These are phyloP conservation scores for Pythium volutum DNA, from an alignment of 352 stramenopile species.

Conservation along the genomic window DNA sequence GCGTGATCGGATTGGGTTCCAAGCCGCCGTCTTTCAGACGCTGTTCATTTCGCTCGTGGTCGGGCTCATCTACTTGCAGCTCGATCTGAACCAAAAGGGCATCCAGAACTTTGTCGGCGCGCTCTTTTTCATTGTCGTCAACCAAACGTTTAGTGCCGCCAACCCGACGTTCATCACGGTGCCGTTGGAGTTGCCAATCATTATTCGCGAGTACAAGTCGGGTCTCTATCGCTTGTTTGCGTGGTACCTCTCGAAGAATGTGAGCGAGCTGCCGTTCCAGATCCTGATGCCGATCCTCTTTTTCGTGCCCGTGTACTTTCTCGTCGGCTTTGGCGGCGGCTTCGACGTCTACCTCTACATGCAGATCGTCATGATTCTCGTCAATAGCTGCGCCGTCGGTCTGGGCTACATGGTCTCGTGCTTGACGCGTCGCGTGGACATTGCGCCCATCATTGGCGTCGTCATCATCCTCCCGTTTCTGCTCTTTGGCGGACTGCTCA, in stretches of 20 bases:
- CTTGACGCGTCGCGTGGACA: conserved; percentile 24
- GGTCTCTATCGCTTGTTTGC: conserved; percentile 28
- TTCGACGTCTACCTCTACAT: conserved; percentile 32
- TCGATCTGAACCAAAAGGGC: conserved; percentile 26
- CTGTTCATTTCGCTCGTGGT: conserved; percentile 31
- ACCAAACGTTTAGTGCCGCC: conserved; percentile 41
- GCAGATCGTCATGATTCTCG: conserved; percentile 23
- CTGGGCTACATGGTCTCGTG: conserved; percentile 40
- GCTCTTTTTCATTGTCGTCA: conserved; percentile 44
- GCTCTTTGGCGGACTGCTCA: conserved; percentile 38
- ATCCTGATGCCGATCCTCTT: conserved; percentile 28
- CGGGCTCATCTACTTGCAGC: conserved; percentile 25
- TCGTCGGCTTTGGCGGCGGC: conserved; percentile 32
- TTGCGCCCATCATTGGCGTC: conserved; percentile 35
- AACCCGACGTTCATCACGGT: conserved; percentile 17
- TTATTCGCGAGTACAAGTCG: conserved; percentile 31
- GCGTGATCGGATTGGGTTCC: conserved; percentile 28
- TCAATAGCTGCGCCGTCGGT: conserved; percentile 16
- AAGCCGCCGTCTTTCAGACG: conserved; percentile 20
- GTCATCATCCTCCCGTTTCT: conserved; percentile 36
- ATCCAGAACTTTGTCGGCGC: conserved; percentile 37
- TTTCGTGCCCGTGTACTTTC: conserved; percentile 34
- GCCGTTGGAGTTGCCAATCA: conserved; percentile 32
- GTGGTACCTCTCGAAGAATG: conserved; percentile 39
- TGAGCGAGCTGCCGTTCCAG: conserved; percentile 32